These are phyloP conservation scores for Trifolium fragiferum DNA, from an alignment of 306 rosid genomes.

Conservation along the genomic window DNA sequence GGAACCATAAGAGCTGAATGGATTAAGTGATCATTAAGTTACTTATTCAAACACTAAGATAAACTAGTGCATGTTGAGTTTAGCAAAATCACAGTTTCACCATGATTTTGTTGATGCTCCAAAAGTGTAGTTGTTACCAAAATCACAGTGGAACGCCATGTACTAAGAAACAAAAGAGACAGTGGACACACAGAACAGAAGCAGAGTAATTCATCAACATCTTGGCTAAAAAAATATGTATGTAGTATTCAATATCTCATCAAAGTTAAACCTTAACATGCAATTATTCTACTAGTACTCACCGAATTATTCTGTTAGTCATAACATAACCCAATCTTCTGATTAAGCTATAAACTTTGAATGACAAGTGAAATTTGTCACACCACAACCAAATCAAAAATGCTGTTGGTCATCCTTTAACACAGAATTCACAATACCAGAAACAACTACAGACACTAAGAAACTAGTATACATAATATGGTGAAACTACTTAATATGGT, in stretches of 20 bases:
- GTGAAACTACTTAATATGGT: too few species aligned
- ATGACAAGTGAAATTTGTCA: neutral
- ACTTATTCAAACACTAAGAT: too few species aligned
- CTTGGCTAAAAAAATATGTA: neutral
- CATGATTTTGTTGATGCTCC: neutral
- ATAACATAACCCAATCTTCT: neutral
- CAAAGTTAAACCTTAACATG: slow-evolving; percentile 11
- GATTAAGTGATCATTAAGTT: neutral
- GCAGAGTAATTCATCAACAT: slow-evolving; percentile 8
- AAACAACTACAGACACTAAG: slow-evolving; percentile 12
- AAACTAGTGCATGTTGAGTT: neutral
- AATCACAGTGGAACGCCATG: neutral
- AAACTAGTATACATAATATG: too few species aligned
- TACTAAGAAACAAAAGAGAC: neutral
- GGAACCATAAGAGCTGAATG: slow-evolving; percentile 3
- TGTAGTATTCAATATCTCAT: neutral
- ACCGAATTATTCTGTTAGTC: neutral
- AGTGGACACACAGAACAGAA: neutral
- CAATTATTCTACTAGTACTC: neutral
- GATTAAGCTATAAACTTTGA: neutral
- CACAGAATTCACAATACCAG: neutral
- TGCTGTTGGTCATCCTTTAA: neutral
- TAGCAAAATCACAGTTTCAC: neutral
- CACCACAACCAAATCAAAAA: neutral
- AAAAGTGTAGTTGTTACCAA: too few species aligned